Base-by-base conservation (phyloP, 2,329 filamentous ascomycete genomes). In the Curvularia eragrostidis region DNA sequence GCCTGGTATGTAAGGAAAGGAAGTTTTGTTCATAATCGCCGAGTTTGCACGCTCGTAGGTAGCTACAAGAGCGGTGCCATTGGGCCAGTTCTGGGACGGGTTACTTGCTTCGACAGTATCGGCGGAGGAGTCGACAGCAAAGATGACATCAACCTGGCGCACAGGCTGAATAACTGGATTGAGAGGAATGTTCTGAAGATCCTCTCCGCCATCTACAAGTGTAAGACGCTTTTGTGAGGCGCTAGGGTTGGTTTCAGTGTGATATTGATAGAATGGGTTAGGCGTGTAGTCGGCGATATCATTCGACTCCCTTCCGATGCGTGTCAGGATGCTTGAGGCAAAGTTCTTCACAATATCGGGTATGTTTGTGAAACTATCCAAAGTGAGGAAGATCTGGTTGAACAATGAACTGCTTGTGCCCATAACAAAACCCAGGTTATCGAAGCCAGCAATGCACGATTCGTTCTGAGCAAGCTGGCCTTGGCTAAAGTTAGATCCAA, bases 361-460 rank as follows among this genome's bases (percentile, higher is more conserved):
- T 7, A 86, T 69, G 32, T 83, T 72, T 1, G 84, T 72, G 24
- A 78, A 76, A 21, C 77, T 75, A 9, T 91, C 84, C 54, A 94
- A 80, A 10, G 86, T 78, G 3, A 93, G 81, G 18, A 96, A 78
- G 67, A 91, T 85, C 67, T 87, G 82, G 78, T 96, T 97, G 83
- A 97, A 97, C 1, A 97, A 82, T 0, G 90, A 89, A 1, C 89
- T 91, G 21, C 89, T 92, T 0, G 93, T 96, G 49, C 93, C 93
- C 86, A 96, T 92, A 24, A 96, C 81, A 71, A 86, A 97, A 6
- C 91, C 91, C 23, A 85, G 85, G 67, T 93, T 93, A 77, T 97
- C 93, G 62, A 93, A 93, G 1, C 93, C 93, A 7, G 84, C 81
- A 15, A 96, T 83, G 70, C 93, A 97, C 26, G 78, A 73, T 42